phyloP scores from a whole-genome alignment of 2,329 filamentous ascomycete species.

The Capronia coronata region DNA sequence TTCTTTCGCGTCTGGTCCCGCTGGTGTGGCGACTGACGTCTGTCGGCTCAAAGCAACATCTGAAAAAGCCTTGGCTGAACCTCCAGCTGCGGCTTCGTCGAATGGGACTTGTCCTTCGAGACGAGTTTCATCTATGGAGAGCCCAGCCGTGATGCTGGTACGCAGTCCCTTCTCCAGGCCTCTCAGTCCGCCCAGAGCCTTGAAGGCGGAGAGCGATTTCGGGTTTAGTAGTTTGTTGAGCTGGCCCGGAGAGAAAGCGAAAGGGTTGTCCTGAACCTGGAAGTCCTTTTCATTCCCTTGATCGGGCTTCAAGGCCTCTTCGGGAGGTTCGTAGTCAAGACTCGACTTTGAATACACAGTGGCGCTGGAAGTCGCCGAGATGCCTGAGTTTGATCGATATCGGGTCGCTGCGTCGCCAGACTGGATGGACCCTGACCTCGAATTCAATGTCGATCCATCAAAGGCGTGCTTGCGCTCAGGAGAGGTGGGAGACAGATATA shows the following conservation, averaged over 20 bases:
- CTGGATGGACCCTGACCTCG: conserved; percentile 38
- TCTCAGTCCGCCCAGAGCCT: conserved; percentile 66
- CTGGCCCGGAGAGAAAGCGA: conserved; percentile 77
- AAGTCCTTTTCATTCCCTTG: conserved; percentile 71
- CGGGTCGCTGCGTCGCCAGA: conserved; percentile 29
- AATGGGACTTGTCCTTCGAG: conserved; percentile 64
- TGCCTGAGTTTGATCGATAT: conserved; percentile 32
- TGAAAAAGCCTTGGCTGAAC: conserved; percentile 15
- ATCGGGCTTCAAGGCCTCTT: conserved; percentile 56
- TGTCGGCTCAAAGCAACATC: conserved; percentile 11
- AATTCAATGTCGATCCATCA: conserved; percentile 41
- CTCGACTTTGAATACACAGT: conserved; percentile 24
- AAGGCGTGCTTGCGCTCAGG: conserved; percentile 32
- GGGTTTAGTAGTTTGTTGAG: conserved; percentile 84
- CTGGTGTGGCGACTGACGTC: conserved; percentile 4
- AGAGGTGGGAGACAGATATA: conserved; percentile 30
- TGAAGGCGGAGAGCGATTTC: conserved; percentile 77
- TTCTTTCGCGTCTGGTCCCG: conserved; percentile 22
- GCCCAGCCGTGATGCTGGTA: conserved; percentile 62
- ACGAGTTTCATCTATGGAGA: conserved; percentile 67
- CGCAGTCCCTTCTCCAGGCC: conserved; percentile 75
- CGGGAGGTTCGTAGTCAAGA: conserved; percentile 28
- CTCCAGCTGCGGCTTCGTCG: conserved; percentile 54
- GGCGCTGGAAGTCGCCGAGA: conserved; percentile 22
- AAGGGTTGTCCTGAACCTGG: conserved; percentile 68